Conservation (phyloP, 2,329 filamentous ascomycete species). For the Phialophora expanda region DNA sequence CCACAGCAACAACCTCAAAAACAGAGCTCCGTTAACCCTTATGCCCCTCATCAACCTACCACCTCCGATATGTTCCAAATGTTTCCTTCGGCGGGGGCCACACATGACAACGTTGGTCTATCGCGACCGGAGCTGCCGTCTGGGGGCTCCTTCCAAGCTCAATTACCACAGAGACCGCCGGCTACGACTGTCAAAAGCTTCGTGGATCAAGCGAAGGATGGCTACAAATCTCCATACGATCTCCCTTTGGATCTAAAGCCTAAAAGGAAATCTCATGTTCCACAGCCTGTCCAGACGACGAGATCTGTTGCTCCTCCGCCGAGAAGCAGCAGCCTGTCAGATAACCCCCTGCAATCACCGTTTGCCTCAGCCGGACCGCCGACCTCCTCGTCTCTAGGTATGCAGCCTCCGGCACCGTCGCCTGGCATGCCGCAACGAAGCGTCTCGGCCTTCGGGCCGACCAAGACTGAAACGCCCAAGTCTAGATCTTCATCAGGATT, state of each 20-base stretch:
- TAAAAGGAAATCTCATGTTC: constrained; percentile 67
- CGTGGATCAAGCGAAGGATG: constrained; percentile 84
- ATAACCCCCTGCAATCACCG: constrained; percentile 42
- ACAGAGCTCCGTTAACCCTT: constrained; percentile 49
- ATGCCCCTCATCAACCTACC: constrained; percentile 58
- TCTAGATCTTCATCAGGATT: constrained; percentile 58
- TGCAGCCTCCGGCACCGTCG: constrained; percentile 28
- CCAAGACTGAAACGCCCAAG: constrained; percentile 28
- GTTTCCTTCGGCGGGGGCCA: constrained; percentile 32
- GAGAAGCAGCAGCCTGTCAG: constrained; percentile 65
- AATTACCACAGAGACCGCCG: constrained; percentile 43
- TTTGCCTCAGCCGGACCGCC: constrained; percentile 43
- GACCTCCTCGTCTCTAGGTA: constrained; percentile 9
- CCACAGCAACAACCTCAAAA: constrained; percentile 37
- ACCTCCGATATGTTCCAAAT: constrained; percentile 54
- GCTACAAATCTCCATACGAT: constrained; percentile 94
- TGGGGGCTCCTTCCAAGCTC: constrained; percentile 38
- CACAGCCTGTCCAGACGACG: constrained; percentile 57
- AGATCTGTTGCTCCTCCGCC: constrained; percentile 54
- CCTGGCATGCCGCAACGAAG: constrained; percentile 32
- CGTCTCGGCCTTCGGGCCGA: constrained; percentile 24
- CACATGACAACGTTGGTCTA: constrained; percentile 35
- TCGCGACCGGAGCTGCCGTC: constrained; percentile 28
- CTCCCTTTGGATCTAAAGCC: constrained; percentile 81
- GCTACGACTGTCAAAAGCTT: constrained; percentile 70